Base-by-base conservation (phyloP, 2,329 filamentous ascomycete genomes). In the Fusarium pilosicola region DNA sequence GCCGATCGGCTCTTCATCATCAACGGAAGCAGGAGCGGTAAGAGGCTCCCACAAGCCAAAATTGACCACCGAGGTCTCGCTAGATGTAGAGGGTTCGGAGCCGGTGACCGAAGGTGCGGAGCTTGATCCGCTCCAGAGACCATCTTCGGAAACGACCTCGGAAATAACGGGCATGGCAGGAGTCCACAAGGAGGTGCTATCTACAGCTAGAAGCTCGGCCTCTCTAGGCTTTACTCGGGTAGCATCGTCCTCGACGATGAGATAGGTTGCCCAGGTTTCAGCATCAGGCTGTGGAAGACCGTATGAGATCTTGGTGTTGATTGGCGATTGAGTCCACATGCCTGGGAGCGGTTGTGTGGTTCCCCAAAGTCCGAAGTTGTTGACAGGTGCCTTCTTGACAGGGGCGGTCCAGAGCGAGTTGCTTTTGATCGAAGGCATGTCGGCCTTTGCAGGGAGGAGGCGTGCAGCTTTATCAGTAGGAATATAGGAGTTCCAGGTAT, bases 401-500 rank as follows among this genome's bases (percentile, higher is more conserved):
- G 76, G 60, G 20, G 68, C 68, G 38, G 67, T 59, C 84, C 84
- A 86, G 45, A 86, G 73, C 10, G 79, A 65, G 22, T 75, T 77
- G 73, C 83, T 85, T 68, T 83, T 79, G 41, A 86, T 78, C 20
- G 74, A 62, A 22, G 74, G 66, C 18, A 79, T 74, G 51, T 80
- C 79, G 15, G 78, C 68, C 38, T 72, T 72, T 39, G 77, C 79
- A 17, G 77, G 73, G 54, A 80, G 79, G 18, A 79, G 65, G 60
- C 82, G 83, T 39, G 76, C 66, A 62, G 68, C 77, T 24, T 70
- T 74, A 28, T 76, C 65, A 26, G 77, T 66, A 14, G 73, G 72
- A 44, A 80, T 74, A 62, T 84, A 84, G 44, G 70, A 70, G 44
- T 79, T 77, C 84, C 83, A 85, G n/a, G 74, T 78, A 24, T 74